Base-by-base conservation (phyloP, 163 green algal species). In the Prototheca stagnorum region DNA sequence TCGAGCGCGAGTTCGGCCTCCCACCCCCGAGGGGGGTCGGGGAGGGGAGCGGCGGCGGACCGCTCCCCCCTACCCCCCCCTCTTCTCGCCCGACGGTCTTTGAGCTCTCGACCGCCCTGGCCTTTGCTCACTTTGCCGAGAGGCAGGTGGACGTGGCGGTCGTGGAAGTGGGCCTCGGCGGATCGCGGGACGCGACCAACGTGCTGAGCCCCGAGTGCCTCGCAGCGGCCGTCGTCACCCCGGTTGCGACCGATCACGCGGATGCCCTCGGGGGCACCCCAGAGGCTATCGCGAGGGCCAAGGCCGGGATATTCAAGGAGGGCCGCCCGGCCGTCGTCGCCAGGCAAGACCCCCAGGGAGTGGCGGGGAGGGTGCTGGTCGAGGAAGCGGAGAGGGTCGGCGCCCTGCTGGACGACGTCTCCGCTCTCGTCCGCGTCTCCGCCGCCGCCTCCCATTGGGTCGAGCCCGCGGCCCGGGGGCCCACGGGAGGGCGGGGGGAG, bases 131-230 rank as follows among this genome's bases (percentile, higher is more conserved):
- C 52, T 95, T 94, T 59, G 61, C 59, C 25, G 39, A 1, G 53
- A 85, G 14, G 44, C 68, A 39, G 27, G 74, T 87, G 24, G 77
- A 92, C 48, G 27, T 86, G 5, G 85, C 76, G 2, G 76, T 96
- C 5, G 52, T 96, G 5, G 86, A 98, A 65, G 78, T 79, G 19
- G 88, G 88, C 0, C 62, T 98, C 22, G 88, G 88, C 3, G 88
- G 84, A 4, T 61, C 57, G 2, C 64, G 64, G 3, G 88, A 98
- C 54, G 88, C 88, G 16, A 98, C 88, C 22, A 98, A 98, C 57
- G 81, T 96, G 15, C 77, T 93, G 27, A 19, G 39, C 0, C 4
- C 39, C 2, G 48, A 57, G n/a, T 47, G 63, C 36, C 62, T 93
- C 29, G 47, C 59, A 17, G 43, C 64, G 2, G 70, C 74, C 21